Conservation (phyloP, 2,329 filamentous ascomycete species). For the Beauveria pseudobassiana region DNA sequence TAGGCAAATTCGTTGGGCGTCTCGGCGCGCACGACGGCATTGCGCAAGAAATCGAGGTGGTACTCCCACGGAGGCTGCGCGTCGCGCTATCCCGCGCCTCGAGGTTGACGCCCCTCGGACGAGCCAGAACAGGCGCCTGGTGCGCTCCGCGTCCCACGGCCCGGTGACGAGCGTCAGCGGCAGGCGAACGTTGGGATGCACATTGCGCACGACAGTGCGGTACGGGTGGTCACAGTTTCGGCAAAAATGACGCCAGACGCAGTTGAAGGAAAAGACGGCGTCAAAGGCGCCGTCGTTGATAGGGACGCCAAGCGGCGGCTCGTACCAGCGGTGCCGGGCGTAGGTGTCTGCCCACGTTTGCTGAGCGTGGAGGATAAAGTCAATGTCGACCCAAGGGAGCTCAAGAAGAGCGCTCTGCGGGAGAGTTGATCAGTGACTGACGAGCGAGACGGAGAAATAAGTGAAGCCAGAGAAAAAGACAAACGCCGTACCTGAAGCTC, state of each 20-base stretch:
- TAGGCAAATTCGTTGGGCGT: slow-evolving; percentile 22
- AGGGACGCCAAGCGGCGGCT: slow-evolving; percentile 16
- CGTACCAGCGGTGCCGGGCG: slow-evolving; percentile 26
- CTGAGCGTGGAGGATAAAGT: slow-evolving; percentile 39
- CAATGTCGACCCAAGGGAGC: slow-evolving; percentile 36
- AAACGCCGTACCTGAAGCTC: slow-evolving; percentile 33
- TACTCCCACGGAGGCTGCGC: slow-evolving; percentile 31
- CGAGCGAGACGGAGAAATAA: neutral
- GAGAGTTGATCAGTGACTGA: slow-evolving; percentile 8
- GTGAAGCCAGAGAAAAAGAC: neutral
- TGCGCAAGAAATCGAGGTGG: slow-evolving; percentile 29
- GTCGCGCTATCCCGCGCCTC: slow-evolving; percentile 19
- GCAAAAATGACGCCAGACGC: neutral
- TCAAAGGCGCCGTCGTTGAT: slow-evolving; percentile 23
- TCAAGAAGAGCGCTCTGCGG: slow-evolving; percentile 35
- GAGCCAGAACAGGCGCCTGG: slow-evolving; percentile 39
- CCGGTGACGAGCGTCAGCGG: slow-evolving; percentile 33
- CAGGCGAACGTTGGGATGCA: slow-evolving; percentile 32
- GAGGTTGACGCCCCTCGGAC: slow-evolving; percentile 30
- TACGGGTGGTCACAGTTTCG: neutral
- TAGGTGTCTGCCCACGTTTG: slow-evolving; percentile 38
- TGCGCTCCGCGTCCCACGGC: slow-evolving; percentile 32
- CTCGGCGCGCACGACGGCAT: slow-evolving; percentile 24
- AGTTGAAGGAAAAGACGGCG: slow-evolving; percentile 2
- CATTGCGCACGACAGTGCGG: slow-evolving; percentile 18